Evolutionary conservation across 164 flowering plant species (phyloP), one percentile per base, ranked within the genome.

Genomic region (Vitis cinerea): DNA sequence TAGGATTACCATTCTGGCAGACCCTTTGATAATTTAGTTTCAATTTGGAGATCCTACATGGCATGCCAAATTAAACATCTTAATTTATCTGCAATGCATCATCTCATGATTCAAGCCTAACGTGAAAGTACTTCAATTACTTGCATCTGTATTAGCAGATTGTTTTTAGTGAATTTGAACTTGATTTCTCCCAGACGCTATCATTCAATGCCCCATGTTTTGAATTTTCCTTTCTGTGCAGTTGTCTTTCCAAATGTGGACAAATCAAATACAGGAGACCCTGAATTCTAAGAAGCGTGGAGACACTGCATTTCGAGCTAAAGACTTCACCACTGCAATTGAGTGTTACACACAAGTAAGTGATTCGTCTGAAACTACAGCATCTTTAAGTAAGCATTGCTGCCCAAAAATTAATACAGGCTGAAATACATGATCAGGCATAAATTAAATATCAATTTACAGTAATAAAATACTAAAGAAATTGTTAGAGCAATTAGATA

Each of bases 191-290:
- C 27, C 16, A 16, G 15, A 4, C 4, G 2, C 8, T 12, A 17
- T 58, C 10, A 1, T 19, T 49, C 30, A 13, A 15, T 62, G 8
- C 31, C 15, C 9, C 10, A 10, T 37, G 1, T 27, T 13, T 10
- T 31, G 15, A 49, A n/a, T 30, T 55, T 47, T 13, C 63, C 50
- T 59, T 23, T 27, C 51, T 3, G 65, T 69, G 73, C 79, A 86
- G 88, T 87, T 85, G 60, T 83, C 87, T 15, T 85, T 85, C 72
- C 90, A 87, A 73, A 77, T 82, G 84, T 85, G 88, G 91, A 84
- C 87, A 1, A 83, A 77, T 74, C 88, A 83, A 67, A 79, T 83
- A 71, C 84, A 85, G 57, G 91, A 87, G 63, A 78, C 86, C 9
- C 70, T 85, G 50, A 85, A 83, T 65, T 73, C 77, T 15, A 87